Percentiles rank a stretch among this genome's conserved stretches.
Conservation (phyloP, 768 basidiomycete genomes). For the Suillus subalutaceus region DNA sequence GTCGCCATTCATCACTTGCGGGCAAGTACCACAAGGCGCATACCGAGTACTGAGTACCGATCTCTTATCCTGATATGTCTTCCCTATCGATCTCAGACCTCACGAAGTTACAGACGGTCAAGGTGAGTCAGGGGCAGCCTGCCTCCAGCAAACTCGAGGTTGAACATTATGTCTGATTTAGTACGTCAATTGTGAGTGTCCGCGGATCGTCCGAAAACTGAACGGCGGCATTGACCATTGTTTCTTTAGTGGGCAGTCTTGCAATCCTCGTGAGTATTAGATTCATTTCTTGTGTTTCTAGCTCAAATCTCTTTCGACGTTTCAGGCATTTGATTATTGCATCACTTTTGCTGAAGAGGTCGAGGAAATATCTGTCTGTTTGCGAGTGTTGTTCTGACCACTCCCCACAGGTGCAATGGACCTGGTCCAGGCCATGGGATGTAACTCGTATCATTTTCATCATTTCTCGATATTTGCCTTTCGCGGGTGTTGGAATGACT, state of each 20-base stretch:
- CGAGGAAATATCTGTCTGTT: not conserved
- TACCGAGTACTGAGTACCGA: not conserved
- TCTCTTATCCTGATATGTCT: not conserved
- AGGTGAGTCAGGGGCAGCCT: slow-evolving; percentile 8
- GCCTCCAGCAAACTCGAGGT: not conserved
- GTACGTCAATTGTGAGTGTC: slow-evolving; percentile 20
- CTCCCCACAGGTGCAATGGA: slow-evolving; percentile 17
- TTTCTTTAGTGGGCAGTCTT: slow-evolving; percentile 18
- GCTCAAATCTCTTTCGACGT: not conserved
- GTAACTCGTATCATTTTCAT: slow-evolving; percentile 18
- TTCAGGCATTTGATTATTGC: slow-evolving; percentile 13
- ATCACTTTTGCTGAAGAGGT: slow-evolving; percentile 16
- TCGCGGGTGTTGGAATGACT: slow-evolving; percentile 15
- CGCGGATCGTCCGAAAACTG: not conserved
- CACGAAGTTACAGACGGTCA: slow-evolving; percentile 19
- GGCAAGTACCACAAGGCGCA: not conserved
- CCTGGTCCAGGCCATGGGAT: slow-evolving; percentile 23
- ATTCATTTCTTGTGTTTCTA: not conserved
- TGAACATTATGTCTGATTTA: not conserved
- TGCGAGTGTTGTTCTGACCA: not conserved
- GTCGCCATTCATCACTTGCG: not conserved
- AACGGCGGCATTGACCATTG: not conserved
- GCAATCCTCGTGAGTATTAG: slow-evolving; percentile 19
- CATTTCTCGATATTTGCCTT: slow-evolving; percentile 25
- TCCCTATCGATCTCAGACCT: slow-evolving; percentile 6